Evolutionary conservation across 108 stramenopile genomes (phyloP), one percentile per base, ranked within the genome.

Genomic region (Skeletonema grethae): DNA sequence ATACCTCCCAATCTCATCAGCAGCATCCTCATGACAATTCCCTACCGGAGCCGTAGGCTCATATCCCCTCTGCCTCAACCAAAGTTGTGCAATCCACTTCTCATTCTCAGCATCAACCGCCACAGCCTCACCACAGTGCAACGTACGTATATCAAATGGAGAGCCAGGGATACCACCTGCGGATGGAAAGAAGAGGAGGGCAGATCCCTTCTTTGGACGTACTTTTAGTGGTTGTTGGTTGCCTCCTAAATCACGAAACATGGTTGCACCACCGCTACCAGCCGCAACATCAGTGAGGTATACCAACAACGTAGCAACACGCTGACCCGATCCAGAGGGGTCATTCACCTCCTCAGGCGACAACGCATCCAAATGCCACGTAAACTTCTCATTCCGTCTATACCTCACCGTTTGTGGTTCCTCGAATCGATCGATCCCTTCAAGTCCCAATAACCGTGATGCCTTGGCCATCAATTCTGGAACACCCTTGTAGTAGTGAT

Each of bases 391-490:
- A n/a, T 65, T 82, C 15, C 82, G 69, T 36, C 86, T 81, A 61
- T 91, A 91, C 61, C 87, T 79, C 31, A 94, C 93, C 30, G 86
- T 91, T 74, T 94, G 93, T 6, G 93, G 90, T 63, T 94, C 93
- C 77, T 94, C 93, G 84, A 84, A 91, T 31, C 77, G 72, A 64
- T 87, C 85, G 31, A 90, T 84, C 2, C 72, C 65, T 25, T 85
- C 79, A 29, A 93, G 59, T 34, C 92, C 92, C 32, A 93, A 65
- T 15, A 93, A 68, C 62, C 89, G 82, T 11, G 81, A 86, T 32
- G 88, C 92, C 63, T 90, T 93, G 60, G 84, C 81, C 89, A 93
- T 88, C 5, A 93, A 63, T 65, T 89, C 89, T 13, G 92, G 90
- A 22, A 85, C 85, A 46, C 67, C 68, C 57, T 71, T 76, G 70